phyloP scores from a whole-genome alignment of 345 rosid genomes.

The Raphanus raphanistrum region DNA sequence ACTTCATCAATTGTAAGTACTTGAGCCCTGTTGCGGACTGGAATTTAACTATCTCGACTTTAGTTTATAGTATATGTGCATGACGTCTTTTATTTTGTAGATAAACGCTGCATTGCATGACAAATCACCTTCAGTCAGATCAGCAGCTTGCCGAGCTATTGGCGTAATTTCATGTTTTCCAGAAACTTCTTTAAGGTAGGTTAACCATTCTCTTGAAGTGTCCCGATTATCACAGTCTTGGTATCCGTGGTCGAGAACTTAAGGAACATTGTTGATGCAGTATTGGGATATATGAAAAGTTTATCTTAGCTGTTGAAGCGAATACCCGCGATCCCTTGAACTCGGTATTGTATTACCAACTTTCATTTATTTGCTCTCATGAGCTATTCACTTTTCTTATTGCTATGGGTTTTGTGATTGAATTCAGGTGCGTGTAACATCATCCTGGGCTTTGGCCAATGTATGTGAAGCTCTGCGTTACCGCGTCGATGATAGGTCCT shows the following conservation, averaged over 20 bases:
- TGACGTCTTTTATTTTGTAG: conserved; percentile 42
- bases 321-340: conserved; percentile 68
- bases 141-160: conserved; percentile 96
- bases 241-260: conserved; percentile 29
- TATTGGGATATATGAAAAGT: conserved; percentile 69
- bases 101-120: conserved; percentile 67
- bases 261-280: conserved; percentile 52
- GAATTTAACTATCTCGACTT: conserved; percentile 10
- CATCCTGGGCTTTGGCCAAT: conserved; percentile 97
- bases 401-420: conserved; percentile 24
- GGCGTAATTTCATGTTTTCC: conserved; percentile 89
- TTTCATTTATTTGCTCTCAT: conserved; percentile 12
- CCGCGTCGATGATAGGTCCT: conserved; percentile 49
- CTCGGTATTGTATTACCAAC: conserved; percentile 50
- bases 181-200: conserved; percentile 64
- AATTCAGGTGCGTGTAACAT: conserved; percentile 78
- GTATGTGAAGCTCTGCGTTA: conserved; percentile 73
- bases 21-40: conserved; percentile 17
- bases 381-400: conserved; percentile 16
- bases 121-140: conserved; percentile 73
- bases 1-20: conserved; percentile 68
- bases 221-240: conserved; percentile 3
- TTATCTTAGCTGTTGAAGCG: conserved; percentile 71
- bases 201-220: conserved; percentile 5
- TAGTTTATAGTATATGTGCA: conserved; percentile 20